A percentile compares a stretch with the other conserved stretches of the same genome.
Evolutionary conservation across 306 rosid species (phyloP).

Genomic region (Cajanus cajan): DNA sequence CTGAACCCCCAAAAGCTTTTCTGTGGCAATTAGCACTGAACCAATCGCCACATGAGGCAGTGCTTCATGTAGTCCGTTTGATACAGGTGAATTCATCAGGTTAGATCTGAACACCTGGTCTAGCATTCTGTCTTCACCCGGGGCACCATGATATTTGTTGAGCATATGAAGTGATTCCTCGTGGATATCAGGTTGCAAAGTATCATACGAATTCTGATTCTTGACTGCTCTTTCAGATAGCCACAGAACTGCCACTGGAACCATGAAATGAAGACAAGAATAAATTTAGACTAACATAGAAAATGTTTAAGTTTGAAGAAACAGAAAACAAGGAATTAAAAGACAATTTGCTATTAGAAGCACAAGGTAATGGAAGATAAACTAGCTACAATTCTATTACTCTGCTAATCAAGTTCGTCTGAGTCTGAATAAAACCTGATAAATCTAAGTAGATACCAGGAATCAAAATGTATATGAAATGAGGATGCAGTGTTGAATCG

Average conservation of each 20-base stretch:
- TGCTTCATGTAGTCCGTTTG: slow-evolving; percentile 39
- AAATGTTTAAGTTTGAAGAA: neutral
- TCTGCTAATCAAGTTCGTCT: slow-evolving; percentile 9
- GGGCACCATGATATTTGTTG: slow-evolving; percentile 42
- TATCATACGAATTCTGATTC: slow-evolving; percentile 32
- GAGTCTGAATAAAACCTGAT: neutral
- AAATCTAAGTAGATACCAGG: neutral
- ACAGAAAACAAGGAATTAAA: slow-evolving; percentile 17
- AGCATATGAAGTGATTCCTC: slow-evolving; percentile 28
- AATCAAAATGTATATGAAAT: slow-evolving; percentile 4
- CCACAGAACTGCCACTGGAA: slow-evolving; percentile 56
- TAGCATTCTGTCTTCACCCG: slow-evolving; percentile 33
- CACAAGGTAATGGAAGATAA: slow-evolving; percentile 12
- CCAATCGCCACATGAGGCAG: slow-evolving; percentile 48
- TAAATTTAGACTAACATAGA: neutral
- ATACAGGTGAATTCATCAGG: slow-evolving; percentile 36
- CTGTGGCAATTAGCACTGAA: slow-evolving; percentile 68
- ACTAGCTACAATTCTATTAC: slow-evolving; percentile 12
- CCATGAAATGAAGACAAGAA: slow-evolving; percentile 23
- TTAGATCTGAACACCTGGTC: slow-evolving; percentile 39
- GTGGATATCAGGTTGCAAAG: slow-evolving; percentile 38
- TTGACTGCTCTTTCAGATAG: slow-evolving; percentile 30
- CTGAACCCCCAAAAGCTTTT: slow-evolving; percentile 53
- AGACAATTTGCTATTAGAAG: slow-evolving; percentile 5
- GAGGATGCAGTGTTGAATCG: neutral